Conservation (phyloP, 2,329 filamentous ascomycete genomes). For the Beauveria sp. region DNA sequence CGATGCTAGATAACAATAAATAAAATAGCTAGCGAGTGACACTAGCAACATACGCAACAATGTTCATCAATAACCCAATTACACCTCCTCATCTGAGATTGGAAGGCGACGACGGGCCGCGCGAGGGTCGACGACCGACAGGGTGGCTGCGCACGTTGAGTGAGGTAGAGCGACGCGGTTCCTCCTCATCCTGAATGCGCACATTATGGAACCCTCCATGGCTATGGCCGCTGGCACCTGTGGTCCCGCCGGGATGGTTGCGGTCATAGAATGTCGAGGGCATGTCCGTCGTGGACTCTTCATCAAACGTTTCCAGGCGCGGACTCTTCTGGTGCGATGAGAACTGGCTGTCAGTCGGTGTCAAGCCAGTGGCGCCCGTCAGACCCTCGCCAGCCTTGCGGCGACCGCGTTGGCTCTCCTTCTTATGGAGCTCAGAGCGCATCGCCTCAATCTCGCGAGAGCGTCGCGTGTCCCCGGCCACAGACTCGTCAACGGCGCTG, state of each 20-base stretch:
- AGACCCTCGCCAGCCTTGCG: constrained; percentile 41
- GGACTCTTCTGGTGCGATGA: constrained; percentile 23
- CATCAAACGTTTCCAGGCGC: constrained; percentile 31
- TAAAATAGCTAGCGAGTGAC: neutral
- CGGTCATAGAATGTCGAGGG: constrained; percentile 13
- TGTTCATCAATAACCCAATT: neutral
- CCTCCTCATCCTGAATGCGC: constrained; percentile 5
- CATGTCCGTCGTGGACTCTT: constrained; percentile 34
- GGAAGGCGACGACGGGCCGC: constrained; percentile 2
- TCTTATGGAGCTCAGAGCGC: constrained; percentile 29
- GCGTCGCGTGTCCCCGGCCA: constrained; percentile 23
- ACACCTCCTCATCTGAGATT: neutral
- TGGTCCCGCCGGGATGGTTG: neutral
- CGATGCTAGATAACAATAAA: constrained; percentile 1
- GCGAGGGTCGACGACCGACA: constrained; percentile 1
- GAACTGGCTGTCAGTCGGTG: constrained; percentile 20
- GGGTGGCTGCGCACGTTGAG: neutral
- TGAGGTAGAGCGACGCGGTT: constrained; percentile 2
- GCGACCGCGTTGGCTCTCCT: constrained; percentile 40
- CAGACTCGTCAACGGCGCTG: constrained; percentile 17
- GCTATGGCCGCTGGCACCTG: neutral
- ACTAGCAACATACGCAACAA: neutral
- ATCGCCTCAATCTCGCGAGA: constrained; percentile 32
- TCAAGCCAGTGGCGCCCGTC: constrained; percentile 24
- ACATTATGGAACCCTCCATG: constrained; percentile 6